Evolutionary conservation across 208 protist genomes (phyloP), one percentile per base, ranked within the genome.

Genomic region (Leishmania amazonensis): DNA sequence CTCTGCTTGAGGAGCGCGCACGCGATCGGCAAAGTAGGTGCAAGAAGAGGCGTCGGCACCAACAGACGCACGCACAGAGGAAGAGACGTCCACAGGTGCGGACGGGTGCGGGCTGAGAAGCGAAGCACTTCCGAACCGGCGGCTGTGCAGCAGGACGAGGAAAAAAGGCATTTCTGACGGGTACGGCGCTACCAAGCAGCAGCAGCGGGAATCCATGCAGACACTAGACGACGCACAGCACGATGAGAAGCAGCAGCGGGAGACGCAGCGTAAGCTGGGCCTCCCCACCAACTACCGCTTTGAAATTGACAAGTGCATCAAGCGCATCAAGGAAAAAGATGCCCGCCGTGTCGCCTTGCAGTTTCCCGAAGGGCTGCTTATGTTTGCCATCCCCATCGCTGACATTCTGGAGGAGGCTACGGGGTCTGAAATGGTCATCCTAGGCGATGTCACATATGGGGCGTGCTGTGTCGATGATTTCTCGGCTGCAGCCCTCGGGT

Each of bases 381-480:
- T 99, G 93, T 99, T 98, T 88, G 94, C 98, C 40, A 98, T 97
- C 57, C 89, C 97, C 8, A 99, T 99, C 72, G 94, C 98, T 11
- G 98, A 99, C 88, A 99, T 99, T 81, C 81, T 99, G 35, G 95
- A 99, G 85, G 88, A 91, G 76, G 93, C 78, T 42, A 97, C 90
- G 8, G 92, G 93, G 9, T 97, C 96, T 0, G 95, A 99, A 77
- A 98, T 96, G 80, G 93, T 99, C 13, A 98, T 99, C 76, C 93
- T 99, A 75, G 99, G 99, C 53, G 99, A 99, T 85, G 99, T 99
- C 19, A 99, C 99, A 0, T 99, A 99, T 88, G 99, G 99, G 24
- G 99, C 99, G 15, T 99, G 99, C 90, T 99, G 99, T 87, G 97
- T 99, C 21, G 99, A 99, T 84, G 99, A 99, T 85, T 99, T 97